Percentiles rank a stretch among this genome's conserved stretches.
phyloP scores from a whole-genome alignment of 2,329 filamentous ascomycete genomes.

The Blastomyces emzantsi region DNA sequence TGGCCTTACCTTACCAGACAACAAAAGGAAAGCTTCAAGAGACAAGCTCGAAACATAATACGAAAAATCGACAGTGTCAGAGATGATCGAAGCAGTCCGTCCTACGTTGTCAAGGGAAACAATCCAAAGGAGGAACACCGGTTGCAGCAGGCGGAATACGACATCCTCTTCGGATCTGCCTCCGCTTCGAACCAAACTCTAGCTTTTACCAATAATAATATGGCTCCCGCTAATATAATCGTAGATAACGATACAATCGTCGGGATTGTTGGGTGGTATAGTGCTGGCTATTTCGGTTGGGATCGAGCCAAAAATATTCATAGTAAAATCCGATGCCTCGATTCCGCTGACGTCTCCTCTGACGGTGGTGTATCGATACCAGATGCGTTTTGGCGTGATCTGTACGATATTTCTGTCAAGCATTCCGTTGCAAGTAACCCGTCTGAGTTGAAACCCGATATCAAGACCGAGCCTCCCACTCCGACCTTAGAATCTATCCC shows the following conservation, averaged over 20 bases:
- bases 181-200: constrained; percentile 22
- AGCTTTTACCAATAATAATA: constrained; percentile 30
- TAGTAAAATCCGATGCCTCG: constrained; percentile 21
- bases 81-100: constrained; percentile 8
- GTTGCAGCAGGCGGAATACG: constrained; percentile 22
- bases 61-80: constrained; percentile 16
- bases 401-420: constrained; percentile 26
- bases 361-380: constrained; percentile 16
- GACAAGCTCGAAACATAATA: constrained; percentile 30
- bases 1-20: constrained; percentile 25
- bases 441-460: constrained; percentile 19
- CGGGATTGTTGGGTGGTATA: constrained; percentile 33
- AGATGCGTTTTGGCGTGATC: constrained; percentile 26
- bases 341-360: constrained; percentile 16
- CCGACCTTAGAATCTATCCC: constrained; percentile 26
- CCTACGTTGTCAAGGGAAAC: constrained; percentile 9
- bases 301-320: constrained; percentile 29
- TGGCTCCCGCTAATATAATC: constrained; percentile 31
- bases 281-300: constrained; percentile 34
- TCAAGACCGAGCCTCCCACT: constrained; percentile 29
- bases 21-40: constrained; percentile 28
- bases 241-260: constrained; percentile 31
- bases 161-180: constrained; percentile 26
- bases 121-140: constrained; percentile 4
- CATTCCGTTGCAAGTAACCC: constrained; percentile 12